A percentile compares a stretch with the other conserved stretches of the same genome.
Conservation (phyloP, 345 rosid genomes). For the Microthlaspi erraticum region DNA sequence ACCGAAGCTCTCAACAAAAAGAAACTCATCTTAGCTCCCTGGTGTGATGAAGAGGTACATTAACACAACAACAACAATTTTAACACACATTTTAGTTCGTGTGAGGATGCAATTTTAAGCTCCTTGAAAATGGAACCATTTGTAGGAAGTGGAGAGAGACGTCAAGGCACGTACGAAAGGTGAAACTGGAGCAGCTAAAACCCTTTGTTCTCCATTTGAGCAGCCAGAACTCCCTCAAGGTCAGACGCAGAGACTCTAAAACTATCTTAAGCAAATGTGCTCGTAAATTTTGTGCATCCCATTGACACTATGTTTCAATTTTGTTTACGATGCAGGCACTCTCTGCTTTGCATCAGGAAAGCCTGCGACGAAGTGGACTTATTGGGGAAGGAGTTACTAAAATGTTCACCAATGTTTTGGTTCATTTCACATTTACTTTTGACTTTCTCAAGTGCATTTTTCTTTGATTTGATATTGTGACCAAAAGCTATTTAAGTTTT, state of each 20-base stretch:
- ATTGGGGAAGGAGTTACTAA: conserved; percentile 98
- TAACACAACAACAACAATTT: background rate
- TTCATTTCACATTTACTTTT: conserved; percentile 23
- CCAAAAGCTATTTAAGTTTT: conserved; percentile 4
- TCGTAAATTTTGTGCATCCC: background rate
- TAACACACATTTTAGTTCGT: background rate
- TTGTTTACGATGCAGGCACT: conserved; percentile 57
- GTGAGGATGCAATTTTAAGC: background rate
- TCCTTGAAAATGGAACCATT: background rate
- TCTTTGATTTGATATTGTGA: conserved; percentile 24
- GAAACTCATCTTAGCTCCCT: conserved; percentile 95
- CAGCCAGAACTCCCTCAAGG: conserved; percentile 79
- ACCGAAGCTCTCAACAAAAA: conserved; percentile 67
- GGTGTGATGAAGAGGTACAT: conserved; percentile 94
- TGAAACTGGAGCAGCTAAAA: conserved; percentile 92
- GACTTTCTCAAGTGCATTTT: conserved; percentile 14
- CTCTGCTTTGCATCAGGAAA: conserved; percentile 88
- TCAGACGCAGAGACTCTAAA: background rate
- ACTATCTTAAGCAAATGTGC: conserved; percentile 7
- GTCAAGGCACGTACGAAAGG: conserved; percentile 90
- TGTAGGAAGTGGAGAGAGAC: conserved; percentile 88
- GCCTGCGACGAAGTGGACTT: conserved; percentile 93
- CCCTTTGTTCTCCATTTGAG: conserved; percentile 89
- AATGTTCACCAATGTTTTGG: conserved; percentile 4
- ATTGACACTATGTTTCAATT: background rate